A percentile compares a stretch with the other conserved stretches of the same genome.
These are phyloP conservation scores for Fraxinus sp. DNA, from an alignment of 305 asterid species.

Conservation along the genomic window DNA sequence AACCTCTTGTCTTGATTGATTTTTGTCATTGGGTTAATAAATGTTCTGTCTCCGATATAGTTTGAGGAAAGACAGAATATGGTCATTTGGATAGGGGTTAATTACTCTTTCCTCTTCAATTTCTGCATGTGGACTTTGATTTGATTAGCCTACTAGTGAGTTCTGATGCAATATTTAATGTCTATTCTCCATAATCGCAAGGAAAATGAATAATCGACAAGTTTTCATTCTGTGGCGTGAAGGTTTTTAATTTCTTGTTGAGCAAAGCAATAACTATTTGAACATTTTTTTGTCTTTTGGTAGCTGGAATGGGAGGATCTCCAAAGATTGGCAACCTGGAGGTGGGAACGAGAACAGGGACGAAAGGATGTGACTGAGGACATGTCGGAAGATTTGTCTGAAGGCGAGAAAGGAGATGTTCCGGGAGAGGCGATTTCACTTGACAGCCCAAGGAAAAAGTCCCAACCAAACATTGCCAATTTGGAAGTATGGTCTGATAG, in stretches of 20 bases:
- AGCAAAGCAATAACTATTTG: not conserved
- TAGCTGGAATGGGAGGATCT: slow-evolving; percentile 78
- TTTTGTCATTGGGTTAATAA: not conserved
- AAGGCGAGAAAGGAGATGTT: slow-evolving; percentile 81
- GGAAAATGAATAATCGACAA: not conserved
- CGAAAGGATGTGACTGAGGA: slow-evolving; percentile 85
- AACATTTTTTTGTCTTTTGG: slow-evolving; percentile 6
- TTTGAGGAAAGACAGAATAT: not conserved
- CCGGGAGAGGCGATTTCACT: slow-evolving; percentile 45
- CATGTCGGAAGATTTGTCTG: slow-evolving; percentile 83
- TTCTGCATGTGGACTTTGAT: not conserved
- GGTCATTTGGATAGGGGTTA: not conserved
- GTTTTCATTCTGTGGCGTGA: not conserved
- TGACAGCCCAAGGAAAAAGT: slow-evolving; percentile 56
- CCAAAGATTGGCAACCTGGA: slow-evolving; percentile 60
- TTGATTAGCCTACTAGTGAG: not conserved
- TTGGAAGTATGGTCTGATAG: slow-evolving; percentile 69
- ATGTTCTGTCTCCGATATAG: not conserved
- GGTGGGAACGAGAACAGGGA: slow-evolving; percentile 81
- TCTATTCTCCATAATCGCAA: not conserved
- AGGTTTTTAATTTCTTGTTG: not conserved
- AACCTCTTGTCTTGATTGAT: not conserved
- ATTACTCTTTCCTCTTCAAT: not conserved
- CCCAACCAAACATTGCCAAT: slow-evolving; percentile 48
- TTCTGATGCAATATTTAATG: not conserved